These are phyloP conservation scores for Salix purpurea DNA, from an alignment of 345 rosid species.

Conservation along the genomic window DNA sequence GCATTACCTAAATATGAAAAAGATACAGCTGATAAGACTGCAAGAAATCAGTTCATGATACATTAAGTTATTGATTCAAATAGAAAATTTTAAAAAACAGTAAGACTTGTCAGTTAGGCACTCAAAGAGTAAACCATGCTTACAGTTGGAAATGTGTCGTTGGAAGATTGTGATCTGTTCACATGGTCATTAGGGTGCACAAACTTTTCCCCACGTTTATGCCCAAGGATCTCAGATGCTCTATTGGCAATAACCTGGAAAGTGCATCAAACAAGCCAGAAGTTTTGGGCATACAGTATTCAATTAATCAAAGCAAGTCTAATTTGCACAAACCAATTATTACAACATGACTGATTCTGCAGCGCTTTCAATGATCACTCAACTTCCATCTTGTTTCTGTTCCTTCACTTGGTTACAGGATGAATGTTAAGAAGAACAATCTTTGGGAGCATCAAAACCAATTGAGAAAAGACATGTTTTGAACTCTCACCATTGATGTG, in stretches of 20 bases:
- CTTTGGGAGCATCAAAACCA: not conserved
- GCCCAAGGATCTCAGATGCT: constrained; percentile 96
- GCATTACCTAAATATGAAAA: constrained; percentile 68
- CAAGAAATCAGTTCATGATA: not conserved
- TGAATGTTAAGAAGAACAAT: not conserved
- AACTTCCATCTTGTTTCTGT: not conserved
- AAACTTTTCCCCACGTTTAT: constrained; percentile 70
- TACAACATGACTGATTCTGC: not conserved
- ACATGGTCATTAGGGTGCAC: constrained; percentile 99
- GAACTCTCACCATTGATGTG: not conserved
- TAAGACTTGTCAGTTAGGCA: not conserved
- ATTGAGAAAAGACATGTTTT: not conserved
- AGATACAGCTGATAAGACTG: not conserved
- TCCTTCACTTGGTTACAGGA: not conserved
- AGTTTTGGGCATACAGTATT: not conserved
- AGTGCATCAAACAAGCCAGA: not conserved
- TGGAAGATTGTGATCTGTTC: constrained; percentile 91
- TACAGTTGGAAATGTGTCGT: constrained; percentile 96
- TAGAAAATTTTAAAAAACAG: not conserved
- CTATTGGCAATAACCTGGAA: constrained; percentile 90
- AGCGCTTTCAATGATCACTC: not conserved
- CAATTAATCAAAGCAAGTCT: not conserved
- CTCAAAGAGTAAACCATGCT: constrained; percentile 22
- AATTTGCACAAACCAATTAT: not conserved
- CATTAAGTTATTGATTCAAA: not conserved